A percentile compares a stretch with the other conserved stretches of the same genome.
Evolutionary conservation across 1,284 basidiomycete species (phyloP).

Genomic region (Malassezia pachydermatis): DNA sequence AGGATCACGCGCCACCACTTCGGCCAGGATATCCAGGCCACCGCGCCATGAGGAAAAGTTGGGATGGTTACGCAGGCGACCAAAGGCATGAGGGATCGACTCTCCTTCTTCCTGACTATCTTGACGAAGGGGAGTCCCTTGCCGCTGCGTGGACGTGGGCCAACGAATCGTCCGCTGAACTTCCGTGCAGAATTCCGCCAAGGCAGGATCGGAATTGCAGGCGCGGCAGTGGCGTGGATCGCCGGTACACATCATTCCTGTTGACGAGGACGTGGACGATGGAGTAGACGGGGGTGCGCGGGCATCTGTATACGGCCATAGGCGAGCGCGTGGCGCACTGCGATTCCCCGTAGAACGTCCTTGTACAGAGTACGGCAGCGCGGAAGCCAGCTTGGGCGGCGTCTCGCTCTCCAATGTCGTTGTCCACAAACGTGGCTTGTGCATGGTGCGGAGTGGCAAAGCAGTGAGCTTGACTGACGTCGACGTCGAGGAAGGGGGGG

Average conservation of each 20-base stretch:
- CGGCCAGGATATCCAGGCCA: conserved; percentile 41
- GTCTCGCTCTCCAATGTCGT: background rate
- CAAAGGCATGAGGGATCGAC: conserved; percentile 37
- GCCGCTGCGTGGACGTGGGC: conserved; percentile 8
- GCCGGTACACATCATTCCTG: conserved; percentile 1
- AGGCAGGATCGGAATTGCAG: conserved; percentile 9
- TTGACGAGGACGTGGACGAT: background rate
- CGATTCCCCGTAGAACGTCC: too few species aligned
- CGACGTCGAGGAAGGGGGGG: background rate
- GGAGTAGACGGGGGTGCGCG: background rate
- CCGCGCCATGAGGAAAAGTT: conserved; percentile 34
- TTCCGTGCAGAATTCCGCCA: conserved; percentile 10
- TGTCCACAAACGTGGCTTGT: background rate
- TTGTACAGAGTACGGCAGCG: background rate
- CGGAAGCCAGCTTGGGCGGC: background rate
- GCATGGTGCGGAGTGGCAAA: background rate
- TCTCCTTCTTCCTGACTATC: conserved; percentile 9
- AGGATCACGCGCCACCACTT: conserved; percentile 28
- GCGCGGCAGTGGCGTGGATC: conserved; percentile 9
- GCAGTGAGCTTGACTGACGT: background rate
- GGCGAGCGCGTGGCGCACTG: background rate
- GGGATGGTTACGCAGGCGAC: conserved; percentile 39
- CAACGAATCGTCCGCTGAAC: conserved; percentile 1
- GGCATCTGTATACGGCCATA: background rate
- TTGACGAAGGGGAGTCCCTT: background rate